Evolutionary conservation across 192 early-diverging fungal species (phyloP), one percentile per base, ranked within the genome.

Genomic region (Linderina pennispora): DNA sequence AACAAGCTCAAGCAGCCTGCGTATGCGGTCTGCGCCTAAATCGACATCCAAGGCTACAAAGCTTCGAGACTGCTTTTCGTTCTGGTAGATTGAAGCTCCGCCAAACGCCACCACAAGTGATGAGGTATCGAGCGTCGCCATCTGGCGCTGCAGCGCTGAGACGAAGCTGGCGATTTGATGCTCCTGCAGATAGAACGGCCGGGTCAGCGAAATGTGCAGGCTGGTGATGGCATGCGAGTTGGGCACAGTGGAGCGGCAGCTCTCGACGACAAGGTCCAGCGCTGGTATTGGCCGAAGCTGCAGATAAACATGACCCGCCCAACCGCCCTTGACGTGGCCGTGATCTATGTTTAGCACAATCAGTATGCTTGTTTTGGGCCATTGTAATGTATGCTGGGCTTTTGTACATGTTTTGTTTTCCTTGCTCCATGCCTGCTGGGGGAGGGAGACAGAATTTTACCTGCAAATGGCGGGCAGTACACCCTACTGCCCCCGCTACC

Each of bases 251-350:
- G n/a, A n/a, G n/a, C n/a, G n/a, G n/a, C n/a, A n/a, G n/a, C n/a
- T n/a, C n/a, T n/a, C n/a, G n/a, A n/a, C n/a, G n/a, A n/a, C n/a
- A n/a, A n/a, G n/a, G n/a, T n/a, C n/a, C n/a, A n/a, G 50, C 35
- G 15, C 36, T 28, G 28, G 28, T 11, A 22, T 43, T 18, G 13
- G 20, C 19, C 28, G 14, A 23, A 71, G 24, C 21, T 16, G 34
- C 61, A 71, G 24, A 13, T 48, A 41, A 21, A 71, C 51, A 31
- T 60, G 67, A 4, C 67, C 67, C 1, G 55, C 39, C 67, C 67
- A 71, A 25, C 67, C 67, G 40, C 67, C 67, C 16, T 24, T 31
- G 23, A 64, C 67, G 28, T 71, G 67, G 6, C 67, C 67, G 50
- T 24, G 35, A 33, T 53, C 51, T 13, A 39, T 8, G 19, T 39